These are phyloP conservation scores for Paraurostyla sp. DNA, from an alignment of 73 alveolate genomes.

Conservation along the genomic window DNA sequence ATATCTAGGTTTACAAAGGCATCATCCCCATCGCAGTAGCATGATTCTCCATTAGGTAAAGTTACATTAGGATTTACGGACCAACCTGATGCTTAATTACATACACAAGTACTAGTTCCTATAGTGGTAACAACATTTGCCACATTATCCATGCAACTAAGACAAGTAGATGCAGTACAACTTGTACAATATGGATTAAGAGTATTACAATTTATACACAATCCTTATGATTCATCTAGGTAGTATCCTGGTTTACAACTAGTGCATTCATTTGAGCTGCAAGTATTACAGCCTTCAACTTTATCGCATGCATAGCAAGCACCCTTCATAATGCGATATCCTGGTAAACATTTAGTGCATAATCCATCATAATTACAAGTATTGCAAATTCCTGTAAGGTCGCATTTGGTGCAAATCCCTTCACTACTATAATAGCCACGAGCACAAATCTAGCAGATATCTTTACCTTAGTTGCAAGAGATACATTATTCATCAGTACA, in stretches of 20 bases:
- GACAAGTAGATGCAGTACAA: background rate
- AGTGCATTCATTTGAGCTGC: background rate
- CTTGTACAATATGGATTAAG: slow-evolving; percentile 25
- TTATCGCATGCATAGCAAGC: background rate
- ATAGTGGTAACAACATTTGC: background rate
- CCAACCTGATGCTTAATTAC: background rate
- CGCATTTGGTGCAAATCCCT: background rate
- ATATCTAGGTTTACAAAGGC: background rate
- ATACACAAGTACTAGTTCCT: background rate
- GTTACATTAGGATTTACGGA: background rate
- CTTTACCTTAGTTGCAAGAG: background rate
- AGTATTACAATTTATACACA: background rate
- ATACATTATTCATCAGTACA: background rate
- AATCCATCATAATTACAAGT: background rate
- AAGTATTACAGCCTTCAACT: background rate
- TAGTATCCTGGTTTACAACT: background rate
- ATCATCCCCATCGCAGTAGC: background rate
- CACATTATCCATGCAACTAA: background rate
- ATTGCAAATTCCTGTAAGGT: background rate
- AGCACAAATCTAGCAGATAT: background rate
- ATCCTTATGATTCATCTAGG: background rate
- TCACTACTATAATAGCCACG: background rate
- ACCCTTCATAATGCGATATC: background rate
- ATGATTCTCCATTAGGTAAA: background rate
- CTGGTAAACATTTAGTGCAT: slow-evolving; percentile 1